Evolutionary conservation across 495 filamentous ascomycete genomes (phyloP).

Genomic region (Friedmanniomyces endolithicus): DNA sequence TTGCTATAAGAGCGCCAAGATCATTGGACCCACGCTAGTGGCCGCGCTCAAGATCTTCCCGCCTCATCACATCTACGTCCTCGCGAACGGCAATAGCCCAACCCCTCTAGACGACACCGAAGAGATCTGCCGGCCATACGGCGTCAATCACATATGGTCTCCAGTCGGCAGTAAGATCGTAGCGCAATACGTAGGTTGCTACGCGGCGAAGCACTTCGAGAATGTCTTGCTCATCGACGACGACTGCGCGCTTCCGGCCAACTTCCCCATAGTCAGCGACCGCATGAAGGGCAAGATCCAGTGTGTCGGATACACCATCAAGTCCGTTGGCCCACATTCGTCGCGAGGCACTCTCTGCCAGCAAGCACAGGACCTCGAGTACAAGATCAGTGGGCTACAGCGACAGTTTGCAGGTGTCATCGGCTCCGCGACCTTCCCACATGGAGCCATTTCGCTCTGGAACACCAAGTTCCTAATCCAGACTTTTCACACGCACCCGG

Average conservation of each 20-base stretch:
- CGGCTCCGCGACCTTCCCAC: conserved; percentile 35
- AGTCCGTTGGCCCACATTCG: conserved; percentile 29
- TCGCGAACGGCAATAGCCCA: conserved; percentile 23
- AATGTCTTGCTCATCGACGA: conserved; percentile 39
- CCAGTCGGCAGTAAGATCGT: conserved; percentile 34
- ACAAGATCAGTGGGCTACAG: conserved; percentile 33
- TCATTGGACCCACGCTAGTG: conserved; percentile 34
- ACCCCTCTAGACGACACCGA: conserved; percentile 24
- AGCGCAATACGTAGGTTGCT: conserved; percentile 38
- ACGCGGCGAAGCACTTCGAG: conserved; percentile 32
- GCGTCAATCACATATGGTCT: conserved; percentile 25
- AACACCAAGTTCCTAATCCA: conserved; percentile 32
- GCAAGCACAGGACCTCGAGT: conserved; percentile 39
- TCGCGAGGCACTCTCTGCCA: conserved; percentile 32
- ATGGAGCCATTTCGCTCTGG: conserved; percentile 38
- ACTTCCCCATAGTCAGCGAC: conserved; percentile 35
- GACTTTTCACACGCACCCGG: conserved; percentile 36
- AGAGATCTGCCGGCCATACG: conserved; percentile 28
- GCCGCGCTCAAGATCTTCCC: conserved; percentile 39
- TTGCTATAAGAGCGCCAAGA: conserved; percentile 36
- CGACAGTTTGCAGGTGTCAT: conserved; percentile 33
- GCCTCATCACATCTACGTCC: conserved; percentile 34
- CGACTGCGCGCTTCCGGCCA: conserved; percentile 35
- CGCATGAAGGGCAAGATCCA: conserved; percentile 29
- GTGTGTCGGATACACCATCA: conserved; percentile 38